These are phyloP conservation scores for Agaricales sp. DNA, from an alignment of 1,284 basidiomycete genomes.

Conservation along the genomic window DNA sequence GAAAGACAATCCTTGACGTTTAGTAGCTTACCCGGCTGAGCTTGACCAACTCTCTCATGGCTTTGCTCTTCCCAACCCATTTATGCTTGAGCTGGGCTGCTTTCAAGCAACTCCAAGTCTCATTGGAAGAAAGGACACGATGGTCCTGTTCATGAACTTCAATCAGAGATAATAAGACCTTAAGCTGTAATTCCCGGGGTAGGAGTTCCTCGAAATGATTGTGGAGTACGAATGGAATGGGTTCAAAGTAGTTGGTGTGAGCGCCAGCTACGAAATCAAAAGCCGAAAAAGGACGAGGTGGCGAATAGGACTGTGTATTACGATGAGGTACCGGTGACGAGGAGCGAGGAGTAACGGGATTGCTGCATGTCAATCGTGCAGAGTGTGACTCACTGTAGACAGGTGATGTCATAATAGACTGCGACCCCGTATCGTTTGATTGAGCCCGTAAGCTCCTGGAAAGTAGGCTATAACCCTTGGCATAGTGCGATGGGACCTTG, in stretches of 20 bases:
- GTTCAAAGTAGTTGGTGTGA: constrained; percentile 35
- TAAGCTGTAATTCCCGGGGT: constrained; percentile 65
- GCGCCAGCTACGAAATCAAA: constrained; percentile 43
- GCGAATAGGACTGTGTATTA: constrained; percentile 55
- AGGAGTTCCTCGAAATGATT: constrained; percentile 59
- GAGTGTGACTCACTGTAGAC: neutral
- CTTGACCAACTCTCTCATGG: constrained; percentile 68
- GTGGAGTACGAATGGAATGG: constrained; percentile 32
- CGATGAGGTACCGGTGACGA: constrained; percentile 21
- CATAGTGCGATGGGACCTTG: neutral
- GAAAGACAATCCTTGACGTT: constrained; percentile 12
- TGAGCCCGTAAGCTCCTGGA: neutral
- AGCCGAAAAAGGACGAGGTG: constrained; percentile 45
- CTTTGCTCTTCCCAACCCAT: constrained; percentile 67
- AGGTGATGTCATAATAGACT: neutral
- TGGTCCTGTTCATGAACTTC: constrained; percentile 46
- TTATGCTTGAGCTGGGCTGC: constrained; percentile 46
- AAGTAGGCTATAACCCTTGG: neutral
- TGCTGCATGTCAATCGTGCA: neutral
- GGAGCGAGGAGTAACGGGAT: neutral
- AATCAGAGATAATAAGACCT: constrained; percentile 48
- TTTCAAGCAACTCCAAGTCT: constrained; percentile 45
- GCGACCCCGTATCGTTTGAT: neutral
- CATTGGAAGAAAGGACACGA: constrained; percentile 26
- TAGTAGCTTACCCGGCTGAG: constrained; percentile 59